These are phyloP conservation scores for Mimosa pudica DNA, from an alignment of 306 rosid genomes.

Conservation along the genomic window DNA sequence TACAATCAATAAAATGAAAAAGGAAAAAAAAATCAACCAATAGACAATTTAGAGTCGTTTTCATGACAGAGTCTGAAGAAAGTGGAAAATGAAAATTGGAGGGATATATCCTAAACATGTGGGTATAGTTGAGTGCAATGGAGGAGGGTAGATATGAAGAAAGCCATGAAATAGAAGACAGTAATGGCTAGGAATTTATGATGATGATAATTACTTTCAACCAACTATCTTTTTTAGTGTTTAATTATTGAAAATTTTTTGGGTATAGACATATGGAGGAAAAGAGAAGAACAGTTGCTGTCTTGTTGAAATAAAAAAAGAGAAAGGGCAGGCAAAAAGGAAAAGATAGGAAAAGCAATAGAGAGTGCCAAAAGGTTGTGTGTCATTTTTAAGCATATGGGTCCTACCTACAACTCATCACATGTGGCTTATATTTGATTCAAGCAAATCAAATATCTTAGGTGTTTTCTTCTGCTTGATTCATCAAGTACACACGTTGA, in stretches of 20 bases:
- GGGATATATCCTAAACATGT: conserved; percentile 12
- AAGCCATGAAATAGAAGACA: conserved; percentile 9
- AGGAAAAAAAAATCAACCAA: not conserved
- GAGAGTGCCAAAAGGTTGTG: conserved; percentile 45
- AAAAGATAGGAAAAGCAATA: conserved; percentile 43
- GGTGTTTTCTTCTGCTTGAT: conserved; percentile 18
- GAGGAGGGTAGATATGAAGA: conserved; percentile 13
- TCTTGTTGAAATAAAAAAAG: conserved; percentile 25
- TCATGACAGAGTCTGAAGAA: not conserved
- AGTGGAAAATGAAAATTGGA: conserved; percentile 2
- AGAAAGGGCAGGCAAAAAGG: conserved; percentile 36
- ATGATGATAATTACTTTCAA: conserved; percentile 38
- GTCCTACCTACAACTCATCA: conserved; percentile 57
- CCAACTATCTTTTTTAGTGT: conserved; percentile 37
- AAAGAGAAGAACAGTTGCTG: conserved; percentile 50
- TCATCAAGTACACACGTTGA: conserved; percentile 30
- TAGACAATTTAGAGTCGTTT: conserved; percentile 3
- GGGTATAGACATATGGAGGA: conserved; percentile 58
- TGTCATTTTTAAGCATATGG: conserved; percentile 50
- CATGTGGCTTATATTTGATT: conserved; percentile 56
- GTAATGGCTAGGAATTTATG: conserved; percentile 29
- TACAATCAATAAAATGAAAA: not conserved
- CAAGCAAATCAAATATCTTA: conserved; percentile 53
- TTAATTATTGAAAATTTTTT: conserved; percentile 43
- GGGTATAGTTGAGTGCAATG: conserved; percentile 24